Percentiles rank a stretch among this genome's conserved stretches.
Evolutionary conservation across 1,284 basidiomycete species (phyloP).

Genomic region (Ustilago loliicola): DNA sequence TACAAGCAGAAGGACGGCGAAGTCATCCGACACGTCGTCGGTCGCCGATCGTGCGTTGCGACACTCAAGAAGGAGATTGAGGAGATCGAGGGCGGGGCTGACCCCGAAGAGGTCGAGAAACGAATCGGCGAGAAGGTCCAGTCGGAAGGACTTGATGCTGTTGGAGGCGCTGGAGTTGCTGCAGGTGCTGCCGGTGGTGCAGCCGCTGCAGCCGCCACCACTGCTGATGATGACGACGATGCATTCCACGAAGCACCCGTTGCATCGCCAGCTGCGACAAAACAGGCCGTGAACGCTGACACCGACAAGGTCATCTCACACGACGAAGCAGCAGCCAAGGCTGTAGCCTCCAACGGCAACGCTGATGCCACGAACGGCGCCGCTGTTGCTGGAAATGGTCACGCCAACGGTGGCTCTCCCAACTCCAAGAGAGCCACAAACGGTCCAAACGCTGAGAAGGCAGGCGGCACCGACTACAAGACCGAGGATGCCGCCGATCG

Average conservation of each 20-base stretch:
- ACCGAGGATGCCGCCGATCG: conserved; percentile 31
- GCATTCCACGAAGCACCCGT: conserved; percentile 53
- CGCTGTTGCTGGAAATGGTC: conserved; percentile 18
- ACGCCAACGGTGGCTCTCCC: conserved; percentile 17
- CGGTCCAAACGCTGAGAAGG: conserved; percentile 15
- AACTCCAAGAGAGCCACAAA: conserved; percentile 15
- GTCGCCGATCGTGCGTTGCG: conserved; percentile 51
- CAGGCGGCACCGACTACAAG: conserved; percentile 33
- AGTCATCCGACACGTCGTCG: conserved; percentile 61
- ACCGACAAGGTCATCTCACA: conserved; percentile 50
- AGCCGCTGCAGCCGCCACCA: conserved; percentile 24
- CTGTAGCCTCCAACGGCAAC: conserved; percentile 3
- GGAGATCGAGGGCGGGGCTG: conserved; percentile 55
- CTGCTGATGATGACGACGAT: conserved; percentile 24
- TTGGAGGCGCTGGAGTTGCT: conserved; percentile 23
- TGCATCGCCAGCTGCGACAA: conserved; percentile 28
- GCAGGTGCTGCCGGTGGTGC: conserved; percentile 35
- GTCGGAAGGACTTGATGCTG: conserved; percentile 17
- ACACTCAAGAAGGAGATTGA: conserved; percentile 61
- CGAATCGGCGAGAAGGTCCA: conserved; percentile 30
- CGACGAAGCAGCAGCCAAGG: conserved; percentile 45
- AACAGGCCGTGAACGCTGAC: conserved; percentile 41
- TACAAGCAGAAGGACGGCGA: conserved; percentile 67
- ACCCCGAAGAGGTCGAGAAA: conserved; percentile 35
- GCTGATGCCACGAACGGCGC: conserved; percentile 15